A percentile compares a stretch with the other conserved stretches of the same genome.
These are phyloP conservation scores for Trichoderma simmonsii DNA, from an alignment of 2,329 filamentous ascomycete species.

Conservation along the genomic window DNA sequence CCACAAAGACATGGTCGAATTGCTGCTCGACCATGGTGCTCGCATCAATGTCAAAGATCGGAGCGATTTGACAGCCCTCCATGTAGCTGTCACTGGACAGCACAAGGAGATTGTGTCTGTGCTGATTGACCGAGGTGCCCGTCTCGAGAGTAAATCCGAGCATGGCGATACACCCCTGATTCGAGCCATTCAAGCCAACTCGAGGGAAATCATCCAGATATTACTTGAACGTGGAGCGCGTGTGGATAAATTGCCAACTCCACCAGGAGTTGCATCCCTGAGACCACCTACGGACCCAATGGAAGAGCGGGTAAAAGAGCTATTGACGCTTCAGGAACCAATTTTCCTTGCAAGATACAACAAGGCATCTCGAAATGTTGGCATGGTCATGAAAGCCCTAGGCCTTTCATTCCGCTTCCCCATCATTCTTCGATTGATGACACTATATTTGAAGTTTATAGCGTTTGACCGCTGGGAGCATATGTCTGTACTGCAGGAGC, in stretches of 20 bases:
- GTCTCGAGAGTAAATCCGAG: neutral
- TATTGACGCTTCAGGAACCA: neutral
- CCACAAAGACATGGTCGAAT: neutral
- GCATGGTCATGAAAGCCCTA: neutral
- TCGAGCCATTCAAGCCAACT: slow-evolving; percentile 4
- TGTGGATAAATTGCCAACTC: neutral
- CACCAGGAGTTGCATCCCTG: neutral
- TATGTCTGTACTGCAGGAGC: slow-evolving; percentile 6
- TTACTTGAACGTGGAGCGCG: neutral
- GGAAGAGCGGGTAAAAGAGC: slow-evolving; percentile 1
- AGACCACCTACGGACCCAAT: neutral
- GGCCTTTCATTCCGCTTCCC: neutral
- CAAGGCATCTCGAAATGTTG: neutral
- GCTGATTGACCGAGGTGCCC: neutral
- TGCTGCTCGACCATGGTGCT: slow-evolving; percentile 4
- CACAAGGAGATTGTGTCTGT: slow-evolving; percentile 6
- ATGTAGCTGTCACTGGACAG: neutral
- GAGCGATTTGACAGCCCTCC: neutral
- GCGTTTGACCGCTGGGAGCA: slow-evolving; percentile 10
- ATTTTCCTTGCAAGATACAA: slow-evolving; percentile 8
- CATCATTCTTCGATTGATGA: neutral
- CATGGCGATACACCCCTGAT: slow-evolving; percentile 1
- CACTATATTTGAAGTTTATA: slow-evolving; percentile 1
- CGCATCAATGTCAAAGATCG: slow-evolving; percentile 3
- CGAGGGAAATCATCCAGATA: slow-evolving; percentile 4